Base-by-base conservation (phyloP, 441 rosid genomes). In the Jatropha multifida region DNA sequence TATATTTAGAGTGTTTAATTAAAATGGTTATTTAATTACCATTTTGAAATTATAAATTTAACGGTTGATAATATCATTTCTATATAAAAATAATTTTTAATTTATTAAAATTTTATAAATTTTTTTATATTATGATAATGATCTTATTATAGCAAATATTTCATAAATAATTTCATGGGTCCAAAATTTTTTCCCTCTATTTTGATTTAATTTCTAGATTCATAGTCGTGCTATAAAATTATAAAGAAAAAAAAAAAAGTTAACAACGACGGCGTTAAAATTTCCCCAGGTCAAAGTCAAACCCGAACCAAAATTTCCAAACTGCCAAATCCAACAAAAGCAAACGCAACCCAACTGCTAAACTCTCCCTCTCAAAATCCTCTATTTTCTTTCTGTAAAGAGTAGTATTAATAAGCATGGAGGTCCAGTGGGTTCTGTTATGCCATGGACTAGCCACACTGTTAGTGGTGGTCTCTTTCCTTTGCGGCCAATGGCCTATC, bases 401-500 rank as follows among this genome's bases (percentile, higher is more conserved):
- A 48, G 23, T 20, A 48, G 23, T 20, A 37, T 5, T 14, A 63
- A 55, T n/a, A 15, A 27, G 60, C 48, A 92, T 94, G 97, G 95
- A 76, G 14, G 78, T 81, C 15, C 88, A 83, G 56, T 94, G 97
- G 99, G 27, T 87, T 79, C 85, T 95, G 83, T 73, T 86, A 37
- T 81, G 90, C 75, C 96, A 93, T 58, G 97, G 97, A 78, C 46
- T 92, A 66, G 55, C 80, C 41, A 95, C 95, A 44, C 78, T 89
- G 27, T 48, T 86, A 10, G 89, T 92, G 48, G 83, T 90, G 60
- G 79, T 92, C 77, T 87, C 99, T 3, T 90, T 95, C 83, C 90
- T 95, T 59, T 95, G 98, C 68, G 97, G 99, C n/a, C 97, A 92
- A 75, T 92, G 97, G 98, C 98, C 97, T 10, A 90, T 93, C 86